Evolutionary conservation across 495 filamentous ascomycete species (phyloP).

Genomic region (Penicillium atrosanguineum): DNA sequence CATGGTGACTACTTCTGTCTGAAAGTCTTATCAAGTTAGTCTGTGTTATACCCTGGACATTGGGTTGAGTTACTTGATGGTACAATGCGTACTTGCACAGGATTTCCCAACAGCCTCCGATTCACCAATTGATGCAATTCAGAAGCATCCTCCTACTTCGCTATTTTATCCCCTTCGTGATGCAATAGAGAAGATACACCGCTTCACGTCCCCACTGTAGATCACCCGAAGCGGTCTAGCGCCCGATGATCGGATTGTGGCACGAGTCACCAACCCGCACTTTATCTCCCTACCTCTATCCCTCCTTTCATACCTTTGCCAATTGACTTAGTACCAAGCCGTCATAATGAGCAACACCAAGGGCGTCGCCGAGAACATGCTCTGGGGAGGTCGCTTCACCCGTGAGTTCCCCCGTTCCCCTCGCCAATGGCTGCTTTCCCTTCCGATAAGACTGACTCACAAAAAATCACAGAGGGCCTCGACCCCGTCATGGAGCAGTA

Average conservation of each 20-base stretch:
- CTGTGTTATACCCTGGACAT: too few species aligned
- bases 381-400: constrained; percentile 84
- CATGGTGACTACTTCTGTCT: too few species aligned
- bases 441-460: constrained; percentile 16
- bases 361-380: constrained; percentile 56
- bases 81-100: too few species aligned
- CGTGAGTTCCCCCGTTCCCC: constrained; percentile 43
- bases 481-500: constrained; percentile 88
- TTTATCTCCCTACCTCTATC: neutral
- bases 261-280: constrained; percentile 1
- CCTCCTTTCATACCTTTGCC: neutral
- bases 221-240: constrained; percentile 21
- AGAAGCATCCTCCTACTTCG: neutral
- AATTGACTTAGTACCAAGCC: constrained; percentile 2
- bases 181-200: neutral
- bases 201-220: neutral
- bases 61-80: too few species aligned
- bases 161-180: neutral
- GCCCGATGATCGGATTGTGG: constrained; percentile 20
- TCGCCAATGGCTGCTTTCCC: constrained; percentile 5
- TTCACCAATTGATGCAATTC: neutral
- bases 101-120: too few species aligned
- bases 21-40: too few species aligned
- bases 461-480: constrained; percentile 58
- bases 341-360: constrained; percentile 43